Percentiles rank a stretch among this genome's conserved stretches.
phyloP scores from a whole-genome alignment of 2,329 filamentous ascomycete genomes.

The Dactylellina haptotyla region DNA sequence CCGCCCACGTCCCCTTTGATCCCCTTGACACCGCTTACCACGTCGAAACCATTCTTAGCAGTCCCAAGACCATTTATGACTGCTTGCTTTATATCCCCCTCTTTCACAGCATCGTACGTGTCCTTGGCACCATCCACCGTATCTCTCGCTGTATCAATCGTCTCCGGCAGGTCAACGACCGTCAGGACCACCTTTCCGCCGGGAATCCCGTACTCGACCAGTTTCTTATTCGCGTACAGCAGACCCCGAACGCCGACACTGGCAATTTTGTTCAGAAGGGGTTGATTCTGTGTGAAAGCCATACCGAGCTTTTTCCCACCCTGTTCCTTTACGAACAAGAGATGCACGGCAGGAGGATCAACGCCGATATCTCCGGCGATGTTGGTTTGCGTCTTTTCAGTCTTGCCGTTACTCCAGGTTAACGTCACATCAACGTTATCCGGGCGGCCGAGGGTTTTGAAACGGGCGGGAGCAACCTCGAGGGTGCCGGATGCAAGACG shows the following conservation, averaged over 20 bases:
- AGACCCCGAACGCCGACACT: conserved; percentile 2
- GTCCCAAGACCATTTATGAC: background rate
- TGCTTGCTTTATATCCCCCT: background rate
- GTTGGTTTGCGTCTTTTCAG: background rate
- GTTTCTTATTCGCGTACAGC: conserved; percentile 8
- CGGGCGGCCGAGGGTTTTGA: conserved; percentile 3
- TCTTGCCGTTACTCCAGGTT: conserved; percentile 1
- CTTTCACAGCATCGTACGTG: background rate
- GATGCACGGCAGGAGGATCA: conserved; percentile 9
- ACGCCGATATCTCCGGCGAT: background rate
- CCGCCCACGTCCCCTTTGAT: too few relatives aligned
- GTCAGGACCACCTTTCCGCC: background rate
- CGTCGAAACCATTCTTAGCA: background rate
- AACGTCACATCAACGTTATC: conserved; percentile 9
- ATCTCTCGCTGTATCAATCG: conserved; percentile 5
- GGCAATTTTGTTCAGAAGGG: background rate
- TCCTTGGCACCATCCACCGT: background rate
- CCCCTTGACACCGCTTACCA: background rate
- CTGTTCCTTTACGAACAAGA: background rate
- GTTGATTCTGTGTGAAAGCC: background rate
- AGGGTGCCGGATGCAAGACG: background rate
- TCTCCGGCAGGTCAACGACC: conserved; percentile 7
- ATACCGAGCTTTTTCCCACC: background rate
- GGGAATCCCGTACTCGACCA: conserved; percentile 8
- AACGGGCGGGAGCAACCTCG: background rate